Evolutionary conservation across 257 asterid species (phyloP).

Genomic region (Solanum infundibuliforme): DNA sequence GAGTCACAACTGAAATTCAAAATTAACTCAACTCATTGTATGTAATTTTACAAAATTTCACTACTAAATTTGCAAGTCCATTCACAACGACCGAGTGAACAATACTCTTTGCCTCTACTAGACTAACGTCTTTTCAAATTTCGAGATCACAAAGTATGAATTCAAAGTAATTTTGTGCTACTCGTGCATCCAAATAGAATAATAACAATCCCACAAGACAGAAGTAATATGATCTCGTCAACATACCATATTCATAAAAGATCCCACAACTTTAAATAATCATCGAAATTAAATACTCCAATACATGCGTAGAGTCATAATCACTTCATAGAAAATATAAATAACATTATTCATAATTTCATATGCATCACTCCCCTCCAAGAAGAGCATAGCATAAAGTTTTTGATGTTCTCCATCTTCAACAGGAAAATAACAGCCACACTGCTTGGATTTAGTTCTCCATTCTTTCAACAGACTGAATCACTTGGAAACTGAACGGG

Average conservation of each 20-base stretch:
- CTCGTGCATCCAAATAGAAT: background rate
- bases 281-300: background rate
- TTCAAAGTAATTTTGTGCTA: too few species aligned
- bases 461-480: background rate
- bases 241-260: too few species aligned
- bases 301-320: background rate
- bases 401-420: background rate
- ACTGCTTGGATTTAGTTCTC: background rate
- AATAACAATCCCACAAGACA: background rate
- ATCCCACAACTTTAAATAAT: too few species aligned
- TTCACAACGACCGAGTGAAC: rapidly evolving
- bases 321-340: background rate
- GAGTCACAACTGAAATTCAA: too few species aligned
- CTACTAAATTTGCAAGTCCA: background rate
- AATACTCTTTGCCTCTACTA: background rate
- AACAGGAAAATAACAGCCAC: background rate
- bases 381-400: background rate
- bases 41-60: too few species aligned
- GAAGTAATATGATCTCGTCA: too few species aligned
- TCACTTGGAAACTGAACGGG: background rate
- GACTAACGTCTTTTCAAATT: rapidly evolving
- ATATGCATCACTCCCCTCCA: background rate
- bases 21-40: too few species aligned
- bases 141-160: background rate
- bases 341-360: background rate